Evolutionary conservation across 2,329 filamentous ascomycete species (phyloP).

Genomic region (Diaporthe citriasiana): DNA sequence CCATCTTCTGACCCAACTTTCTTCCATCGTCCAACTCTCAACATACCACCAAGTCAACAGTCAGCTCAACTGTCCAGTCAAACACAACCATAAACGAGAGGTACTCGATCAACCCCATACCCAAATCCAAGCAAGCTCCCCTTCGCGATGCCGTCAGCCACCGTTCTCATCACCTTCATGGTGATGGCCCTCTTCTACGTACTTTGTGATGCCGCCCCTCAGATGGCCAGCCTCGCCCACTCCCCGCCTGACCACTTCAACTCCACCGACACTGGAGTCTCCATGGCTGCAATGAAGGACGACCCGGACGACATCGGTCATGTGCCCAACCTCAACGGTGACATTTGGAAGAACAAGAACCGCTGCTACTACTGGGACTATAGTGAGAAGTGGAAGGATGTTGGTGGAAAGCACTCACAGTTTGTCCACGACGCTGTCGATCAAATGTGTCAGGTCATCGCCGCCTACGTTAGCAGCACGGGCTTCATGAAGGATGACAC

Average conservation of each 20-base stretch:
- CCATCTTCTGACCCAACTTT: too few relatives aligned
- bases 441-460: neutral
- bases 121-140: neutral
- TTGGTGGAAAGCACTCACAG: neutral
- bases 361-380: neutral
- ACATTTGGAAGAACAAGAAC: neutral
- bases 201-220: neutral
- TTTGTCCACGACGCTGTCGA: neutral
- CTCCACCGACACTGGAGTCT: neutral
- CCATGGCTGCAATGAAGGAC: neutral
- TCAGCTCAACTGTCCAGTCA: neutral
- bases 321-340: neutral
- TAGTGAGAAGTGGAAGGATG: neutral
- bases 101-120: neutral
- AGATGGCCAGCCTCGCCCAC: neutral
- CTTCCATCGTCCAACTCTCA: neutral
- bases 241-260: neutral
- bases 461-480: neutral
- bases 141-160: neutral
- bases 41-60: neutral
- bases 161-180: neutral
- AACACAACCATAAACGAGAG: neutral
- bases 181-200: constrained; percentile 1
- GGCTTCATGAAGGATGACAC: neutral
- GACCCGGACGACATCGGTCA: neutral